phyloP scores from a whole-genome alignment of 805 yeast genomes.

The Scheffersomyces amazonensis region DNA sequence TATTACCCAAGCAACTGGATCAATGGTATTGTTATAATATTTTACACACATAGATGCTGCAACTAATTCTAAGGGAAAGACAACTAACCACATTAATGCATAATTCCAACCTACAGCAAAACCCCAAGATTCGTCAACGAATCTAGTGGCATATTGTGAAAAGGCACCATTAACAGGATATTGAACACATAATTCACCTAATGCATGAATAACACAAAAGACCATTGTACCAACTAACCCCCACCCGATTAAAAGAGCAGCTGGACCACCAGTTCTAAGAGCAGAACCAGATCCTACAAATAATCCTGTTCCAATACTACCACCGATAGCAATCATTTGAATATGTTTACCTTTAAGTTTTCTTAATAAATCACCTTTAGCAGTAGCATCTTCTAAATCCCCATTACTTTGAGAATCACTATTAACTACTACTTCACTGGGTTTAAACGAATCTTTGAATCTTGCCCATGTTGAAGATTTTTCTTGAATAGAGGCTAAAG shows the following conservation, averaged over 20 bases:
- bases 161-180: conserved; percentile 39
- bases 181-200: conserved; percentile 62
- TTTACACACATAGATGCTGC: conserved; percentile 37
- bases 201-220: conserved; percentile 57
- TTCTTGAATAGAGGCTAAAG: no score
- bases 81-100: conserved; percentile 37
- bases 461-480: conserved; percentile 15
- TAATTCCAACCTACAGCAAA: conserved; percentile 40
- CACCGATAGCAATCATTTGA: conserved; percentile 70
- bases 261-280: conserved; percentile 41
- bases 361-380: conserved; percentile 39
- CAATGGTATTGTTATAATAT: conserved; percentile 31
- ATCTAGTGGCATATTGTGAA: conserved; percentile 35
- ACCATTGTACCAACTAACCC: conserved; percentile 52
- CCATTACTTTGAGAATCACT: conserved; percentile 7
- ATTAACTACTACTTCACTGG: conserved; percentile 13
- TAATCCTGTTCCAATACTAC: conserved; percentile 65
- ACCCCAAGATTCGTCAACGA: conserved; percentile 38
- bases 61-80: conserved; percentile 35
- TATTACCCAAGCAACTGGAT: conserved; percentile 37
- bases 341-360: conserved; percentile 46
- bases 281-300: conserved; percentile 48
- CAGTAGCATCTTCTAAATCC: conserved; percentile 34
- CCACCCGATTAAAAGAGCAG: conserved; percentile 51
- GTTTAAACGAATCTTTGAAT: conserved; percentile 28